Base-by-base conservation (phyloP, 208 protist species). In the Polymyxa betae region DNA sequence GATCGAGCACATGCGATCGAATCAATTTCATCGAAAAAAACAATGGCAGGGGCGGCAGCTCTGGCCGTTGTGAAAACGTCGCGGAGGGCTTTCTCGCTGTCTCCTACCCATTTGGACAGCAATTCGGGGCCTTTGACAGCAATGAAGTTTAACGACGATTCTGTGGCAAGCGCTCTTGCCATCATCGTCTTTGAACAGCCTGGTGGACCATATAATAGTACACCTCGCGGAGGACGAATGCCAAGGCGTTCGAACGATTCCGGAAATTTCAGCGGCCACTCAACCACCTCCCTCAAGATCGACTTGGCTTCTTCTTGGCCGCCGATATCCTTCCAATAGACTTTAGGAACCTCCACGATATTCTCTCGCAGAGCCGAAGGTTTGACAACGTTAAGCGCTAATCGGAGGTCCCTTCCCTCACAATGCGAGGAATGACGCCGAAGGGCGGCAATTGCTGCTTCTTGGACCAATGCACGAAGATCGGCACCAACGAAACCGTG, bases 181-280 rank as follows among this genome's bases (percentile, higher is more conserved):
- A 99, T 99, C 90, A 99, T 94, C 29, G 98, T 99, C 95, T 99
- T 99, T 88, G 98, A 98, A 92, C 96, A 98, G 35, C 99, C 99
- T 0, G 99, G 98, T 20, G 99, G 98, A n/a, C 97, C 97, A 94
- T 98, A 98, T 0, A 98, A 89, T 0, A 98, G 91, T 5, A 98
- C 89, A 41, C 97, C 97, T 5, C 93, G 93, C 0, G 97, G 97
- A 1, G 97, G 96, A 0, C 93, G 94, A n/a, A 99, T 94, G 72
- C 96, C 95, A 88, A 99, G 95, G 87, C 97, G 89, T 29, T 72
- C 82, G 89, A 99, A 99, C 0, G 97, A 82, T 89, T 96, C 95
- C 1, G 95, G 52, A 45, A 54, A 68, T 10, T 38, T 43, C 44
- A 94, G 32, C 38, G 93, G 93, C 88, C 91, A 93, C 44, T 91